Conservation (phyloP, 129 eudicot species). For the Flaveria trinervia region DNA sequence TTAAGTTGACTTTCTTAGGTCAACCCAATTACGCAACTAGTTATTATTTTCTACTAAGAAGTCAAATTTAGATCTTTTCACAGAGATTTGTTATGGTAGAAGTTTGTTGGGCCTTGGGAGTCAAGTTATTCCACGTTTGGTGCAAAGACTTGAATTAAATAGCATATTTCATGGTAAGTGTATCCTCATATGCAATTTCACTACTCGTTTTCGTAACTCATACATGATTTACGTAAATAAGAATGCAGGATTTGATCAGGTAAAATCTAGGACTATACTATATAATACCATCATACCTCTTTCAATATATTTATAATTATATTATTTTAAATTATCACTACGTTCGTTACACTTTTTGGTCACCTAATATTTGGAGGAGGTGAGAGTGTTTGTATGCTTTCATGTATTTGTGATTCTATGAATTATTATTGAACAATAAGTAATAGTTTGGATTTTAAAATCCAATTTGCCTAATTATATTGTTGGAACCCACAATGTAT, state of each 20-base stretch:
- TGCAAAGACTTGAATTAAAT: neutral
- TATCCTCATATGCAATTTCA: neutral
- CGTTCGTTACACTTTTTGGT: no score
- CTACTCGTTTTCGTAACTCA: neutral
- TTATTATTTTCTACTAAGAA: neutral
- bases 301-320: no score
- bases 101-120: slow-evolving; percentile 11
- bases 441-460: no score
- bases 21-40: neutral
- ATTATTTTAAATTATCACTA: no score
- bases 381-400: no score
- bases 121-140: slow-evolving; percentile 3
- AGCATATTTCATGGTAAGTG: neutral
- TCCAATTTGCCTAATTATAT: no score
- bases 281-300: no score
- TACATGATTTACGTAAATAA: neutral
- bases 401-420: no score
- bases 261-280: no score
- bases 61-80: neutral
- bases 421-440: no score
- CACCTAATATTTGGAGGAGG: no score
- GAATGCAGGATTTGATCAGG: neutral
- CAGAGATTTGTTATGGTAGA: neutral
- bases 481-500: no score
- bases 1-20: neutral